Base-by-base conservation (phyloP, 2,329 filamentous ascomycete genomes). In the Raffaelea albimanens region DNA sequence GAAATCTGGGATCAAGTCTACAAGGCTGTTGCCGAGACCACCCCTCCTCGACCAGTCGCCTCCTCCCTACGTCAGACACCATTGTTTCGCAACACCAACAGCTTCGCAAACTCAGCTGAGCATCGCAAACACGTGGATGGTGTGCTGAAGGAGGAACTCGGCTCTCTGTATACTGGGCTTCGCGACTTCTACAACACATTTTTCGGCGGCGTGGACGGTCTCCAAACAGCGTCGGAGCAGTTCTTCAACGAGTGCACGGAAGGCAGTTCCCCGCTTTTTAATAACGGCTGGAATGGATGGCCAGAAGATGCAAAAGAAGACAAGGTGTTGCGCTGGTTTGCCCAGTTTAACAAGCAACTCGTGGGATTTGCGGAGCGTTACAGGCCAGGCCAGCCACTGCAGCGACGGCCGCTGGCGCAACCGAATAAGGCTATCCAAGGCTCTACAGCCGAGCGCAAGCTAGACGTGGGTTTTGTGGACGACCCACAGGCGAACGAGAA, bases 1-100 rank as follows among this genome's bases (percentile, higher is more conserved):
- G 43, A 55, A 18, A 62, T 70, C 50, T 71, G 59, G 65, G 47
- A 59, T 40, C 57, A 61, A 57, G 61, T 65, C 47, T 64, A 67
- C 52, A 46, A 52, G 33, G 59, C 61, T 45, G 57, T 66, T 45
- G 59, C 59, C 48, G 59, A 67, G 58, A 60, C 59, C 19, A 65
- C 61, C n/a, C 53, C 39, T 20, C 39, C 39, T 41, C 39, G 18
- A 23, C 13, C 52, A n/a, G 53, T 56, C 45, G 48, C 55, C 9
- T 61, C 58, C 19, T 62, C 57, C 16, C 22, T 60, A 46, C 53
- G 57, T 53, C 55, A 62, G 52, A 63, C 59, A 20, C 60, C 58
- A 34, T 59, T 44, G 58, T 52, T 54, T 10, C 48, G 50, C 47
- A 64, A 59, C 34, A 65, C 60, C 8, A 58, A 57, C 53, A 57